Conservation (phyloP, 2,329 filamentous ascomycete species). For the Pseudogymnoascus sp. region DNA sequence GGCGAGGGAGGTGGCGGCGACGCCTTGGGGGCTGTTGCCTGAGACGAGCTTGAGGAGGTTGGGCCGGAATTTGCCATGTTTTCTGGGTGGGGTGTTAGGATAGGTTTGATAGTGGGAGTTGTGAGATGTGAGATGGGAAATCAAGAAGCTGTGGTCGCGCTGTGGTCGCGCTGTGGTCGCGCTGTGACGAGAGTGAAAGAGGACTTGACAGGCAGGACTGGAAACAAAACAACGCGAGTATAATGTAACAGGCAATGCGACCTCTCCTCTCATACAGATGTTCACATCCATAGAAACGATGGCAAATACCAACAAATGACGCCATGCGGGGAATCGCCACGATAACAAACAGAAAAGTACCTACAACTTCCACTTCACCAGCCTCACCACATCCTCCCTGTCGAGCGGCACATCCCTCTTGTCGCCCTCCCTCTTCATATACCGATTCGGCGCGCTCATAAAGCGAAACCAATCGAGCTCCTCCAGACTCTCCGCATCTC, state of each 20-base stretch:
- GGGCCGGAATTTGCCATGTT: slow-evolving; percentile 58
- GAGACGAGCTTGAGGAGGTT: slow-evolving; percentile 53
- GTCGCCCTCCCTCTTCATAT: slow-evolving; percentile 32
- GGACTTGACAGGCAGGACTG: background rate
- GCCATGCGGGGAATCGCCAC: background rate
- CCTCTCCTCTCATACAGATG: background rate
- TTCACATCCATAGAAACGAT: background rate
- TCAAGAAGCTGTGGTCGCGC: background rate
- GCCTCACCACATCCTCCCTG: slow-evolving; percentile 49
- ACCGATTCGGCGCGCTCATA: slow-evolving; percentile 41
- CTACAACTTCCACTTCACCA: slow-evolving; percentile 68
- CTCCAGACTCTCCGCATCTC: slow-evolving; percentile 32
- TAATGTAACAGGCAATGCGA: background rate
- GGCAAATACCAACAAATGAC: background rate
- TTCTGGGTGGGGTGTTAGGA: background rate
- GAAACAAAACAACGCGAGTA: background rate
- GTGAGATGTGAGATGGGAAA: background rate
- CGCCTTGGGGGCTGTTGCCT: slow-evolving; percentile 47
- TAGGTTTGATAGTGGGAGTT: background rate
- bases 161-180: background rate
- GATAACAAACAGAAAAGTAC: slow-evolving; percentile 27
- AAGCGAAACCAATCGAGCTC: slow-evolving; percentile 58
- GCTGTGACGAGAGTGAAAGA: background rate
- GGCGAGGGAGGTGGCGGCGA: slow-evolving; percentile 41
- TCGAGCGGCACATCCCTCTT: slow-evolving; percentile 37